These are phyloP conservation scores for Margaritispora aquatica DNA, from an alignment of 495 filamentous ascomycete genomes.

Conservation along the genomic window DNA sequence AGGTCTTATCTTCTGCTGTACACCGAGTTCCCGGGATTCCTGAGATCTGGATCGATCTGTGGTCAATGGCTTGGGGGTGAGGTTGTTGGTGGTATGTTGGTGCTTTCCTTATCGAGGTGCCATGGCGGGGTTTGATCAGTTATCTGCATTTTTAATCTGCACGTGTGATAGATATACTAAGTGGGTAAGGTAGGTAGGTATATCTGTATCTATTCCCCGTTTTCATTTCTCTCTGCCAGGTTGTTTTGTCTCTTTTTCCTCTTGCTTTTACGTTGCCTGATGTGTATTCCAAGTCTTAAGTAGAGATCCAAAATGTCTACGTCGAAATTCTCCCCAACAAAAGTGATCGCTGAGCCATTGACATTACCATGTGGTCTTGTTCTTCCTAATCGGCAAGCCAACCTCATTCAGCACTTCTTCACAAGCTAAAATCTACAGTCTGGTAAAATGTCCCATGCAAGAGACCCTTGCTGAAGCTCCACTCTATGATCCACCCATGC, in stretches of 20 bases:
- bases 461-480: slow-evolving; percentile 26
- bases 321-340: neutral
- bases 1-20: neutral
- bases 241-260: neutral
- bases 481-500: slow-evolving; percentile 22
- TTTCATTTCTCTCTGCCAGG: neutral
- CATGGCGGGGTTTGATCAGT: neutral
- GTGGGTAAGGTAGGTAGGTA: neutral
- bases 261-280: no score
- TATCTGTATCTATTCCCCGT: neutral
- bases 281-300: neutral
- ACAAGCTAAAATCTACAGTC: neutral
- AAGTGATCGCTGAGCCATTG: slow-evolving; percentile 7
- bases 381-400: slow-evolving; percentile 8
- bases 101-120: neutral
- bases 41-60: neutral
- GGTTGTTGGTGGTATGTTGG: no score
- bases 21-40: neutral
- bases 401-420: neutral
- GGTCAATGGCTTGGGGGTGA: neutral
- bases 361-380: slow-evolving; percentile 13
- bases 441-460: slow-evolving; percentile 24
- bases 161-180: neutral
- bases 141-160: neutral
- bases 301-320: neutral